Evolutionary conservation across 345 rosid species (phyloP).

Genomic region (Lumnitzera littorea): DNA sequence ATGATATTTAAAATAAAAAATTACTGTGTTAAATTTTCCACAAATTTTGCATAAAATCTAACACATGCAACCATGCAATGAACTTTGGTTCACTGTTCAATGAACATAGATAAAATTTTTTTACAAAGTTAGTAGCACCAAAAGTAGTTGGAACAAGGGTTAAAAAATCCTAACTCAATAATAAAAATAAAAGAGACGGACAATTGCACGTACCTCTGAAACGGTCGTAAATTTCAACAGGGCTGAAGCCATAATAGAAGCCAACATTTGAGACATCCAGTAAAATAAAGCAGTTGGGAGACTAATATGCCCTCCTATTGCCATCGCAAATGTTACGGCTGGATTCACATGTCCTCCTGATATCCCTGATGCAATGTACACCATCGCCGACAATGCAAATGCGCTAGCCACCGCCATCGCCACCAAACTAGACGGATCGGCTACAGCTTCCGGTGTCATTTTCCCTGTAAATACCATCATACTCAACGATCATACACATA

Average conservation of each 20-base stretch:
- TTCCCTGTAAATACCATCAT: slow-evolving; percentile 36
- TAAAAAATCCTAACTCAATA: no score
- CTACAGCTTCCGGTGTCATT: slow-evolving; percentile 43
- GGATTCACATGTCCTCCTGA: slow-evolving; percentile 95
- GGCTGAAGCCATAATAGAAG: slow-evolving; percentile 78
- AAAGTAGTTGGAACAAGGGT: not conserved
- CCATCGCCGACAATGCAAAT: slow-evolving; percentile 59
- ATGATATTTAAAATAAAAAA: no score
- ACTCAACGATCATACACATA: not conserved
- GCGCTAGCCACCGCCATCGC: slow-evolving; percentile 60
- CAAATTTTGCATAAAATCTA: no score
- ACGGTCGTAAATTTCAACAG: slow-evolving; percentile 49
- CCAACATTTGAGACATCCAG: slow-evolving; percentile 79
- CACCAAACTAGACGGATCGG: slow-evolving; percentile 50
- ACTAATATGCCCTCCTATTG: slow-evolving; percentile 65
- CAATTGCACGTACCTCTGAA: slow-evolving; percentile 34
- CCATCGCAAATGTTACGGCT: slow-evolving; percentile 83
- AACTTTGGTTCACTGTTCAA: no score
- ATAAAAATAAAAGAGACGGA: not conserved
- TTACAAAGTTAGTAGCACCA: no score
- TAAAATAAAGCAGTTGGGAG: slow-evolving; percentile 64
- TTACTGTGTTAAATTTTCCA: no score
- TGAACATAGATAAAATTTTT: no score
- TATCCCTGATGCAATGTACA: slow-evolving; percentile 49
- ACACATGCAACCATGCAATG: no score